Evolutionary conservation across 73 alveolate species (phyloP).

Genomic region (Tetrahymena thermophila): DNA sequence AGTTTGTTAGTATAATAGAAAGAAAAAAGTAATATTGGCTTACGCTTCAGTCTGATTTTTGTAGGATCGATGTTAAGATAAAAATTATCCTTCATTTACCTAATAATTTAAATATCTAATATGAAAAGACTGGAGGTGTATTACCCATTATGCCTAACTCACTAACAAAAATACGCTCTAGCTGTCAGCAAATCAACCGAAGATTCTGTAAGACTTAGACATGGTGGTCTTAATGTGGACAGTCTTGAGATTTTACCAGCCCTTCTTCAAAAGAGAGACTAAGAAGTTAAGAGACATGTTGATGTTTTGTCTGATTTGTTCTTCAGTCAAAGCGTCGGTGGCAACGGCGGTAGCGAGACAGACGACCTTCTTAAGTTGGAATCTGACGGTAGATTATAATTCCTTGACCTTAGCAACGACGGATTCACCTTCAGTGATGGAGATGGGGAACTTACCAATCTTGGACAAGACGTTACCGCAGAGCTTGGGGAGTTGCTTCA

Average conservation of each 20-base stretch:
- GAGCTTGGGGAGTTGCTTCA: constrained; percentile 93
- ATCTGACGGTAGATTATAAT: constrained; percentile 85
- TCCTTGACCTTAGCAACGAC: constrained; percentile 88
- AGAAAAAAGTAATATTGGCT: background rate
- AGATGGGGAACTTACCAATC: constrained; percentile 96
- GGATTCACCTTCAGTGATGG: constrained; percentile 87
- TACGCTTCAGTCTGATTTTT: background rate
- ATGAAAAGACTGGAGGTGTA: background rate
- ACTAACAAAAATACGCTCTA: background rate
- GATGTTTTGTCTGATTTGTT: constrained; percentile 91
- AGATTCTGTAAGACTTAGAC: constrained; percentile 93
- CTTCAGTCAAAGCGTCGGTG: constrained; percentile 85
- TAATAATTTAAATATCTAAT: background rate
- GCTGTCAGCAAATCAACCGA: constrained; percentile 47
- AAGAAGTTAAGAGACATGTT: constrained; percentile 87
- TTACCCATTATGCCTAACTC: background rate
- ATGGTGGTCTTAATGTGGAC: constrained; percentile 96
- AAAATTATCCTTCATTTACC: background rate
- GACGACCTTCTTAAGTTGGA: constrained; percentile 94
- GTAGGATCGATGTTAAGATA: background rate
- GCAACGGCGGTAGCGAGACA: constrained; percentile 95
- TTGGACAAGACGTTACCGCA: constrained; percentile 93
- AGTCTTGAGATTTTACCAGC: constrained; percentile 93
- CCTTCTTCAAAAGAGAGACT: constrained; percentile 94
- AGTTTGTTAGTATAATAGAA: background rate